Evolutionary conservation across 495 filamentous ascomycete species (phyloP).

Genomic region (Penicillium desertorum): DNA sequence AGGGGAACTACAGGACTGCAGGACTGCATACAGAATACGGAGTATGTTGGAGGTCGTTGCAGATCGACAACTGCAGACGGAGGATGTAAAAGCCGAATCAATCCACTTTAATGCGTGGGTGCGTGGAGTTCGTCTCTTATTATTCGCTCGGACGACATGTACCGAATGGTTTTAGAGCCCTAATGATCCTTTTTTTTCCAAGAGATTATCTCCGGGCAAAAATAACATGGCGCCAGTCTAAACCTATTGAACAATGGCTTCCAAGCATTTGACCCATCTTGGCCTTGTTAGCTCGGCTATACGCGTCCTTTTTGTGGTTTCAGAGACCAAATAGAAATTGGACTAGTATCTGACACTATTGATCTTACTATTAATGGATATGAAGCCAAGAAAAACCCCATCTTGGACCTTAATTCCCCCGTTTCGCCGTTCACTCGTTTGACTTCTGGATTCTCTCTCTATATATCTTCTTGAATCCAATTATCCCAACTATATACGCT

Average conservation of each 20-base stretch:
- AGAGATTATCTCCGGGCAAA: constrained; percentile 20
- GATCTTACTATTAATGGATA: constrained; percentile 23
- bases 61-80: not conserved
- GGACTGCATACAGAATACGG: not conserved
- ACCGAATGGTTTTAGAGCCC: constrained; percentile 21
- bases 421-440: constrained; percentile 23
- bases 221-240: constrained; percentile 16
- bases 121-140: constrained; percentile 8
- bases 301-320: constrained; percentile 20
- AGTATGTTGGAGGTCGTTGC: not conserved
- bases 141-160: constrained; percentile 13
- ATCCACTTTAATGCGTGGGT: constrained; percentile 20
- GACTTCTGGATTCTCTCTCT: constrained; percentile 4
- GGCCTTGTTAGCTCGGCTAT: constrained; percentile 17
- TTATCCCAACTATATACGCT: constrained; percentile 16
- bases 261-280: not conserved
- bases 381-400: constrained; percentile 9
- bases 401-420: constrained; percentile 1
- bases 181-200: constrained; percentile 26
- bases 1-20: not conserved
- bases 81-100: constrained; percentile 17
- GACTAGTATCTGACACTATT: not conserved
- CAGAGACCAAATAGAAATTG: not conserved
- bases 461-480: constrained; percentile 5
- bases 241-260: constrained; percentile 4